Base-by-base conservation (phyloP, 2,329 filamentous ascomycete genomes). In the Cercospora canescens region DNA sequence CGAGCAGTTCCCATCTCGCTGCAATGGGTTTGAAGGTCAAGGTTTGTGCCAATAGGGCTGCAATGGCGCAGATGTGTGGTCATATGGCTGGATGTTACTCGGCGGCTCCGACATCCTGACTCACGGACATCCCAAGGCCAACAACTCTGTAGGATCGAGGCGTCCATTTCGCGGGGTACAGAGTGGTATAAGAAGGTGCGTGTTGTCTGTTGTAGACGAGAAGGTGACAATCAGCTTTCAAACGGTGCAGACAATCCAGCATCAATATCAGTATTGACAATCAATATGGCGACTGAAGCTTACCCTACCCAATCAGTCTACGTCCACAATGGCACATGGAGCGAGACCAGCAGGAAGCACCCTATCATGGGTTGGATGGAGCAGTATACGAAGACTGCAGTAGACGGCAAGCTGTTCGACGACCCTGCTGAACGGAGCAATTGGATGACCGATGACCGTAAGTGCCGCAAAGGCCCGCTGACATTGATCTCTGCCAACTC, bases 281-380 rank as follows among this genome's bases (percentile, higher is more conserved):
- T 8, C 32, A 60, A 12, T n/a, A 60, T 45, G 57, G 18, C 57
- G 21, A 18, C 45, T 21, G 16, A 14, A 28, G 18, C 35, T 50
- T 70, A 64, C 62, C 63, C 68, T 56, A 73, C 71, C 48, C 62
- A 65, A 28, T 65, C 67, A 52, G 67, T 64, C 57, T 74, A 71
- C 60, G 60, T 75, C 62, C 61, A 68, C 56, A 45, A 63, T 8
- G 71, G 69, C 21, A 54, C 28, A 45, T 74, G 72, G 69, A 66
- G 66, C 60, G 64, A 67, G n/a, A 62, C 69, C 2, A 70, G 65
- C 24, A 72, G 71, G 26, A 37, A 62, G 16, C 73, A 75, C 50
- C 71, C 72, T 14, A 67, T 66, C 14, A 70, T 73, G 71, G 70
- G 69, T 30, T 76, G 68, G 67, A 71, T 75, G 68, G 69, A 72